Evolutionary conservation across 371 early-diverging fungal genomes (phyloP).

Genomic region (Apophysomyces elegans): DNA sequence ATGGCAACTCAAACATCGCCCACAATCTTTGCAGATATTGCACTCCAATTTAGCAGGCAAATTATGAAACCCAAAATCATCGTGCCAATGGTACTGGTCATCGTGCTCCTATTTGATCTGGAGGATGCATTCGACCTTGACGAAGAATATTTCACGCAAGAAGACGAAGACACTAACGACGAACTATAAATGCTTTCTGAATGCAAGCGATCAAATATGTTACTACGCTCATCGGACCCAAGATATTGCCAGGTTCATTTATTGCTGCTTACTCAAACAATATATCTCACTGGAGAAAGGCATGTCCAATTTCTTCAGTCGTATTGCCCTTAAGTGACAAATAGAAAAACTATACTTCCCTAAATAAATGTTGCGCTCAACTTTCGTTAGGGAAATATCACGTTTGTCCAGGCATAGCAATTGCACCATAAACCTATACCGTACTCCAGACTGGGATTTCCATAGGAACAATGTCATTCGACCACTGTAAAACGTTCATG

Average conservation of each 20-base stretch:
- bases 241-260: background rate
- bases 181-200: background rate
- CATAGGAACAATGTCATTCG: too few species aligned
- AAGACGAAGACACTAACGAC: conserved; percentile 21
- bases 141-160: conserved; percentile 30
- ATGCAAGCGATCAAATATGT: background rate
- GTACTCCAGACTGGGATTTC: too few species aligned
- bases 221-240: background rate
- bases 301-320: too few species aligned
- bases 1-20: conserved; percentile 20
- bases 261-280: background rate
- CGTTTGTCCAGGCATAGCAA: too few species aligned
- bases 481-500: too few species aligned
- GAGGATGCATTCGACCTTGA: conserved; percentile 49
- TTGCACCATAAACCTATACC: too few species aligned
- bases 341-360: too few species aligned
- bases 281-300: too few species aligned
- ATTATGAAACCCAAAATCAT: conserved; percentile 43
- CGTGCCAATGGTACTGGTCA: conserved; percentile 41
- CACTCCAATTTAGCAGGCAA: conserved; percentile 44
- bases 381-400: too few species aligned
- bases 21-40: conserved; percentile 37
- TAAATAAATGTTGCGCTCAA: too few species aligned
- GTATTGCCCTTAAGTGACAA: too few species aligned
- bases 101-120: conserved; percentile 48